Evolutionary conservation across 495 filamentous ascomycete species (phyloP), one percentile per base, ranked within the genome.

Genomic region (Talaromyces nanjingensis): DNA sequence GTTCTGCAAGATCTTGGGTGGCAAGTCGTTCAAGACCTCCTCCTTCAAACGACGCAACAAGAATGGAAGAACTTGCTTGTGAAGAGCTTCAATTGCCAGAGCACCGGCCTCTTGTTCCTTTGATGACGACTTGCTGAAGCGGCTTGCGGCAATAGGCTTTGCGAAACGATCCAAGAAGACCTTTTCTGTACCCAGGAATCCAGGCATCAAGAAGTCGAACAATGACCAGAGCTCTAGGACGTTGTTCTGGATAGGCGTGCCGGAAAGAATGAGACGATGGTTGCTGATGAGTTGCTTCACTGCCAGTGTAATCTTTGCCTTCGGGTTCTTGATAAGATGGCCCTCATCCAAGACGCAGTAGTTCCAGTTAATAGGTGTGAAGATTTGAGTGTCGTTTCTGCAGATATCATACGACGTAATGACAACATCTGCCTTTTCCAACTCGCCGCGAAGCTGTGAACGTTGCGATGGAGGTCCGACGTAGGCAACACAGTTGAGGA

Each of bases 121-220:
- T 0, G 94, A 97, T 7, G 93, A 97, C 16, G 92, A 94, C 74
- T 98, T 97, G 76, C 90, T 90, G 74, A 92, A 96, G 27, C 94
- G 90, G 72, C 89, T 93, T 29, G 92, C 92, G 0, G 93, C 92
- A 66, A 98, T 98, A 20, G 94, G 94, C 74, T 98, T 98, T 14
- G 94, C 93, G 67, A 98, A 98, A 24, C 94, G 87, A 71, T 98
- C 96, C 52, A 96, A 79, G 82, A 98, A 98, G 27, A 98, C 93
- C 75, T 97, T 98, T 70, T 98, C 94, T 0, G 94, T 91, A n/a
- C 94, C 94, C 7, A 98, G 79, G 82, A 98, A 98, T 6, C 94
- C 96, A 4, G 94, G 94, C 94, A 98, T 98, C 64, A 98, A 77
- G 79, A 98, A 98, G 74, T 98, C 94, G 69, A 98, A 98, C 6